phyloP scores from a whole-genome alignment of 2,329 filamentous ascomycete species.

The Exophiala sp. region DNA sequence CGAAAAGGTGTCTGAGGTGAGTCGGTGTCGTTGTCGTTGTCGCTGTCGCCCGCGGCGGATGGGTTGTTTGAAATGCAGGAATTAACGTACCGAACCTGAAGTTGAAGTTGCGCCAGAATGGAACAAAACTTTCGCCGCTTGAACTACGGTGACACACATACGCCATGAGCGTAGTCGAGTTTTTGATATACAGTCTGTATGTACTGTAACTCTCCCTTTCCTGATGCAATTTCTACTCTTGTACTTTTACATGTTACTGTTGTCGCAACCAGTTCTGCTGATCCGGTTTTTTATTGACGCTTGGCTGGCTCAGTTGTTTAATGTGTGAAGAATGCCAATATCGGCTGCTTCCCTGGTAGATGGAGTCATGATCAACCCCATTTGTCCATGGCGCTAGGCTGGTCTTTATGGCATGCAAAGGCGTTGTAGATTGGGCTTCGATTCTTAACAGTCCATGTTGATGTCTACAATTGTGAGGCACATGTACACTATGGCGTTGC shows the following conservation, averaged over 20 bases:
- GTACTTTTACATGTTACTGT: no score
- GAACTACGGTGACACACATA: slow-evolving; percentile 4
- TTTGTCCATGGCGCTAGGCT: background rate
- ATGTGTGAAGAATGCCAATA: no score
- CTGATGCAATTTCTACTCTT: no score
- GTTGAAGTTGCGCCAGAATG: background rate
- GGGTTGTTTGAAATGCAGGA: slow-evolving; percentile 12
- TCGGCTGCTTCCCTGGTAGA: no score
- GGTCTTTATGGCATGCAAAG: background rate
- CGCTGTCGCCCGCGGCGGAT: background rate
- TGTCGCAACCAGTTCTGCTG: no score
- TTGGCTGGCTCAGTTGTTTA: no score
- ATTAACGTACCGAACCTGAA: background rate
- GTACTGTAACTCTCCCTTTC: no score
- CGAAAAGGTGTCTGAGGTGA: background rate
- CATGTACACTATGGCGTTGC: slow-evolving; percentile 12
- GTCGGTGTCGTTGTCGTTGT: background rate
- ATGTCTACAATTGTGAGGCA: slow-evolving; percentile 13
- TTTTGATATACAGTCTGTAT: no score
- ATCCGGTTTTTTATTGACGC: no score
- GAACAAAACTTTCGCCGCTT: slow-evolving; percentile 1
- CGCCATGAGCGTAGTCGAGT: no score
- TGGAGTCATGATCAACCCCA: background rate
- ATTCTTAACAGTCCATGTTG: background rate
- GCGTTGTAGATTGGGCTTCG: background rate